Evolutionary conservation across 2,329 filamentous ascomycete species (phyloP).

Genomic region (Fusarium citri): DNA sequence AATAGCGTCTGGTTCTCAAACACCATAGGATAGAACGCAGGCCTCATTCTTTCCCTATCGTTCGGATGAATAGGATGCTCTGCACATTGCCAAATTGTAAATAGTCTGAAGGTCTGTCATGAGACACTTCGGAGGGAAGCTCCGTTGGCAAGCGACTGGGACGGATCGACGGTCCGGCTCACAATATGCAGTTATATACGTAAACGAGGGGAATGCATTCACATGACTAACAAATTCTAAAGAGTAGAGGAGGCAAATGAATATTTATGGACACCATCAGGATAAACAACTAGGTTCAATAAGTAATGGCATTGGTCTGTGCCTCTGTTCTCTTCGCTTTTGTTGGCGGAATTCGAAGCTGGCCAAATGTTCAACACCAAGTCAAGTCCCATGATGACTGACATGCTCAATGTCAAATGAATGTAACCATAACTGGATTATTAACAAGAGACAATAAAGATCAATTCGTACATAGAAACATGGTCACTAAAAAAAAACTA

Average conservation of each 20-base stretch:
- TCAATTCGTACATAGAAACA: not conserved
- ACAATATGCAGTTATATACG: not conserved
- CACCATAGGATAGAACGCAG: slow-evolving; percentile 12
- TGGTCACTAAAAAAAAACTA: not conserved
- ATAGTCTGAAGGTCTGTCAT: not conserved
- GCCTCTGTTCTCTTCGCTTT: not conserved
- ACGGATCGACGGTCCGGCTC: slow-evolving; percentile 21
- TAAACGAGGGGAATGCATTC: not conserved
- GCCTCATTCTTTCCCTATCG: not conserved
- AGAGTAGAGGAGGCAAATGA: slow-evolving; percentile 13
- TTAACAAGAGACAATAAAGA: not conserved
- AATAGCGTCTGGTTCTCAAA: not conserved
- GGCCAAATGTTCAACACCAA: slow-evolving; percentile 7
- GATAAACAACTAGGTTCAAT: not conserved
- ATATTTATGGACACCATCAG: not conserved
- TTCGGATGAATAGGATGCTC: not conserved
- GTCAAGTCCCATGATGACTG: slow-evolving; percentile 13
- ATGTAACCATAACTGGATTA: not conserved
- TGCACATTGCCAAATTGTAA: not conserved
- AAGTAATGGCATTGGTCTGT: not conserved
- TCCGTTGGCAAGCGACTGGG: slow-evolving; percentile 8
- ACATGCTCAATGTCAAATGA: not conserved
- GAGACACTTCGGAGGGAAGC: not conserved
- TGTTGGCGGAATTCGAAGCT: not conserved
- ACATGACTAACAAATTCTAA: not conserved